Base-by-base conservation (phyloP, 2,329 filamentous ascomycete species). In the Venturia effusa region DNA sequence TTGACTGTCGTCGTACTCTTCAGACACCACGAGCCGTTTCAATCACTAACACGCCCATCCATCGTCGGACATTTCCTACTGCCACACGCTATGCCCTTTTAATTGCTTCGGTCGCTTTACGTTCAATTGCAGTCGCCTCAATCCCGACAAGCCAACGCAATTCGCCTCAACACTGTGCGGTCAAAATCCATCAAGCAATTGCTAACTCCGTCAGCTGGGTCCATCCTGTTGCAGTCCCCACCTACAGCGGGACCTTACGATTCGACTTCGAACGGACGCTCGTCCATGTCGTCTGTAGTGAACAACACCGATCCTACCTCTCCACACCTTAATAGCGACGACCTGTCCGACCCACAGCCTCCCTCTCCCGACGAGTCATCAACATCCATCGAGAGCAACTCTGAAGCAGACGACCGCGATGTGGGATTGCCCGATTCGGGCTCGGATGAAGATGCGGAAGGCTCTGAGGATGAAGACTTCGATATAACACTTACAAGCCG, bases 401-500 rank as follows among this genome's bases (percentile, higher is more conserved):
- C 73, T 66, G 74, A 75, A 41, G 74, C 75, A 68, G 76, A 76
- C 43, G 76, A 60, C n/a, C 37, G 22, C 15, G 55, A 64, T 61
- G 62, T 48, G 74, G 76, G 62, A 77, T 78, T 68, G 61, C 77
- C 77, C 59, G 76, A 77, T 64, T 77, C 78, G n/a, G 78, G 78
- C 55, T 77, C 77, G 59, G 78, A 80, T 68, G 77, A 78, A 59
- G 79, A 80, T 71, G 79, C 77, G 11, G 78, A 78, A 64, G 79
- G 78, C 64, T 78, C 80, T 67, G 80, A 80, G 60, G 82, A 84
- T 70, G 82, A 77, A 68, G 91, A 96, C 74, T 96, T 89, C 71
- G 89, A 90, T 72, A 86, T 88, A 75, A 89, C 87, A 68, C 85
- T 84, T 71, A 94, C 91, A 59, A 83, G 85, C 70, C 87, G 87